Conservation (phyloP, 768 basidiomycete species). For the Daedaleopsis nitida region DNA sequence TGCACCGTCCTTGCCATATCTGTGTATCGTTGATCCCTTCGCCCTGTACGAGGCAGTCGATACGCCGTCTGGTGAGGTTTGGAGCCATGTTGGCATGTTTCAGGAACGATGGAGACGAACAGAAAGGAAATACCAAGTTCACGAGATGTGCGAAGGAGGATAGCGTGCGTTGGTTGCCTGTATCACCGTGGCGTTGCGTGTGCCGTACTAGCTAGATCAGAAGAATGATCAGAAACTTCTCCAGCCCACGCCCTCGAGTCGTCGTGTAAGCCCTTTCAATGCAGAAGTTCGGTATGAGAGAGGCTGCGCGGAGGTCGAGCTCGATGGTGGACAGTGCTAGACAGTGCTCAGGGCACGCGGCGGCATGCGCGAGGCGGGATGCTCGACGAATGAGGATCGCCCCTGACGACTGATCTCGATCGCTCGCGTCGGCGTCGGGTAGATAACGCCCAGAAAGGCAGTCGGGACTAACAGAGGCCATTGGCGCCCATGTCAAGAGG, state of each 20-base stretch:
- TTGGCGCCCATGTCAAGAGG: background rate
- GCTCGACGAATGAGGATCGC: conserved; percentile 8
- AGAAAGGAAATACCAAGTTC: background rate
- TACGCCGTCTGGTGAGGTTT: background rate
- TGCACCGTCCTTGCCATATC: background rate
- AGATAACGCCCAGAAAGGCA: conserved; percentile 17
- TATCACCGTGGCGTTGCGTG: conserved; percentile 17
- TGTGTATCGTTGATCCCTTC: background rate
- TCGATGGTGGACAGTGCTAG: too few species aligned
- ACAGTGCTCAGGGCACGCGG: background rate
- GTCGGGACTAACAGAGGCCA: conserved; percentile 1
- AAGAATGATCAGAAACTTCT: conserved; percentile 14
- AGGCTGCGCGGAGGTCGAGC: background rate
- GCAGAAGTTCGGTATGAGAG: background rate
- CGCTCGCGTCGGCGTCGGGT: conserved; percentile 14
- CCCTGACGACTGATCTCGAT: background rate
- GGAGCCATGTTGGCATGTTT: background rate
- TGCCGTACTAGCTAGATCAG: conserved; percentile 11
- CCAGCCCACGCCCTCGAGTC: background rate
- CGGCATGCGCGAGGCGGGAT: background rate
- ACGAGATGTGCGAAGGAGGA: background rate
- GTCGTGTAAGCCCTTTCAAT: too few species aligned
- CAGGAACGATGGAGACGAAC: background rate
- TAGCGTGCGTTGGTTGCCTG: background rate
- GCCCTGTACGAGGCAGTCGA: background rate